phyloP scores from a whole-genome alignment of 176 grass and related monocot species.

The Paspalum notatum region DNA sequence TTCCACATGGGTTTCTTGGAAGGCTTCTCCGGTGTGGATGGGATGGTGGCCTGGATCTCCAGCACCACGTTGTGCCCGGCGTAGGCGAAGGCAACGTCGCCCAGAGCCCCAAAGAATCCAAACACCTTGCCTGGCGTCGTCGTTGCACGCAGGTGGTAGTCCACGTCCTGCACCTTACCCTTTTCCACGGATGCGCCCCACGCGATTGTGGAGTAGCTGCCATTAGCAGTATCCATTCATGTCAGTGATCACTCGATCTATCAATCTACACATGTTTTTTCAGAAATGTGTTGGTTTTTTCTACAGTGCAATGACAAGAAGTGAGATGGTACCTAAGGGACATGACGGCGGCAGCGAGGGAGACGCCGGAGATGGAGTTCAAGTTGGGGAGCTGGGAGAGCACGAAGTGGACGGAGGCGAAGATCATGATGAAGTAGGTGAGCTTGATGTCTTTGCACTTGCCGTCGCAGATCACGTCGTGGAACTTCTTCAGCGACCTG shows the following conservation, averaged over 20 bases:
- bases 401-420: constrained; percentile 78
- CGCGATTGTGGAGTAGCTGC: constrained; percentile 86
- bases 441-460: constrained; percentile 70
- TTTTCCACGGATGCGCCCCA: constrained; percentile 81
- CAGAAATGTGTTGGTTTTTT: too few species aligned
- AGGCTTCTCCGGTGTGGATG: constrained; percentile 73
- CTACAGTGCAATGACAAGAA: background rate
- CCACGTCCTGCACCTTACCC: constrained; percentile 57
- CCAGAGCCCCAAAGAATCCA: constrained; percentile 71
- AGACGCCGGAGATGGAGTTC: constrained; percentile 93
- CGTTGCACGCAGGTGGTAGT: constrained; percentile 49
- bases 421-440: constrained; percentile 97
- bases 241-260: background rate
- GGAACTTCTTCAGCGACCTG: constrained; percentile 87
- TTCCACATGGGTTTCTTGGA: constrained; percentile 99
- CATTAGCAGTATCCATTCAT: too few species aligned
- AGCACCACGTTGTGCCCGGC: constrained; percentile 90
- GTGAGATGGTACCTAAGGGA: constrained; percentile 57
- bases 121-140: constrained; percentile 67
- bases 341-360: constrained; percentile 91
- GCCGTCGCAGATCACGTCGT: constrained; percentile 63
- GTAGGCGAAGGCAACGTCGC: constrained; percentile 77
- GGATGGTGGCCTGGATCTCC: constrained; percentile 94
- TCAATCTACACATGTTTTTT: too few species aligned
- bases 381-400: constrained; percentile 89